Percentiles rank a stretch among this genome's conserved stretches.
Evolutionary conservation across 805 yeast species (phyloP).

Genomic region (Zygosaccharomyces bailii): DNA sequence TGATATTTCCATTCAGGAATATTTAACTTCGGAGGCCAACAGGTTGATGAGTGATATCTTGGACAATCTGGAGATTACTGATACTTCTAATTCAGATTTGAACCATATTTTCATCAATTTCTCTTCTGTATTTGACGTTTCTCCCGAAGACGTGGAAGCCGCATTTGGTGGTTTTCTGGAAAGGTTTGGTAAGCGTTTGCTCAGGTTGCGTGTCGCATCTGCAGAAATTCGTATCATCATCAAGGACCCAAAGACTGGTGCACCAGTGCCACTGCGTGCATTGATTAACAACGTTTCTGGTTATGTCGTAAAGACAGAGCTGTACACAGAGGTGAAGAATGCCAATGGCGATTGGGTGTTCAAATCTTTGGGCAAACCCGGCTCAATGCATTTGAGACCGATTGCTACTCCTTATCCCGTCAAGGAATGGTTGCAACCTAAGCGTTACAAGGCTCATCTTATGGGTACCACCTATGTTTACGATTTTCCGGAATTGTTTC

Average conservation of each 20-base stretch:
- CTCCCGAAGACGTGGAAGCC: slow-evolving; percentile 93
- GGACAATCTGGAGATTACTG: slow-evolving; percentile 91
- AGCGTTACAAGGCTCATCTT: slow-evolving; percentile 95
- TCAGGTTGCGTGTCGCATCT: slow-evolving; percentile 95
- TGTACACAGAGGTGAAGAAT: slow-evolving; percentile 92
- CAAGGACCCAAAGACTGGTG: slow-evolving; percentile 80
- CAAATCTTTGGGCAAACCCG: slow-evolving; percentile 92
- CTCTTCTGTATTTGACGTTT: slow-evolving; percentile 90
- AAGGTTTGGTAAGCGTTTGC: slow-evolving; percentile 92
- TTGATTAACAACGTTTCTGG: slow-evolving; percentile 95
- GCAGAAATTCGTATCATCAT: slow-evolving; percentile 97
- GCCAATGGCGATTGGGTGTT: slow-evolving; percentile 94
- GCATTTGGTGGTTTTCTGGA: slow-evolving; percentile 98
- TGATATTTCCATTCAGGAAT: slow-evolving; percentile 89
- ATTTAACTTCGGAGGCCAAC: slow-evolving; percentile 93
- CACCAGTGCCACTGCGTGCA: slow-evolving; percentile 94
- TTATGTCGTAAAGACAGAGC: slow-evolving; percentile 91
- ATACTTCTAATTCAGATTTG: slow-evolving; percentile 90
- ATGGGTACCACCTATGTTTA: slow-evolving; percentile 98
- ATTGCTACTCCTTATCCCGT: slow-evolving; percentile 96
- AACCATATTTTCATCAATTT: slow-evolving; percentile 97
- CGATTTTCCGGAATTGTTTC: slow-evolving; percentile 98
- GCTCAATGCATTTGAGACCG: slow-evolving; percentile 95
- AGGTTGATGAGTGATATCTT: slow-evolving; percentile 92
- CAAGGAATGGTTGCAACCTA: slow-evolving; percentile 96